Conservation (phyloP, 192 early-diverging fungal species). For the Backusella tarrabulga region DNA sequence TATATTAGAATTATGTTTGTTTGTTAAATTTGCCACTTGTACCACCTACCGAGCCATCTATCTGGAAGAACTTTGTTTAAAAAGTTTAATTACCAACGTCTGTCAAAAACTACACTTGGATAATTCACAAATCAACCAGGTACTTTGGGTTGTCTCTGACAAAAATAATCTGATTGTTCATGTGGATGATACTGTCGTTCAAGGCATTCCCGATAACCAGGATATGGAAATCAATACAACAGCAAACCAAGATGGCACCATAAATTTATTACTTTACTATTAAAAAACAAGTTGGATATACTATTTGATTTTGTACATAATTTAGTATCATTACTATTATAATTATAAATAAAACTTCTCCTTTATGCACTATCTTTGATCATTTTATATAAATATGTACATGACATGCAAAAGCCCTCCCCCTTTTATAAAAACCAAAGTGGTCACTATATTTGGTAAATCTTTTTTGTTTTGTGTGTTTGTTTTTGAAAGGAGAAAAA, state of each 20-base stretch:
- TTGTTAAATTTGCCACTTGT: conserved; percentile 53
- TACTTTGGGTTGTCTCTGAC: neutral
- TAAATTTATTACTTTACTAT: neutral
- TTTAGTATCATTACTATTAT: neutral
- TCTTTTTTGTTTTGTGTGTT: neutral
- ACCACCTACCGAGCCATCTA: conserved; percentile 61
- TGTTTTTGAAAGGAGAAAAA: neutral
- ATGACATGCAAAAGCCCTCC: neutral
- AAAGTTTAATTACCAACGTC: conserved; percentile 52
- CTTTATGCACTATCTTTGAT: neutral
- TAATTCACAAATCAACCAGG: neutral
- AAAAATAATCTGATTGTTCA: conserved; percentile 52
- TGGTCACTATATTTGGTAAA: neutral
- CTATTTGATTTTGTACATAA: neutral
- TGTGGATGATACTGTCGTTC: conserved; percentile 58
- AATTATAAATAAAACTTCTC: neutral
- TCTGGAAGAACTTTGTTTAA: conserved; percentile 54
- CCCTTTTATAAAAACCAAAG: neutral
- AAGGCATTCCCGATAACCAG: conserved; percentile 47
- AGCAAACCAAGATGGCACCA: neutral
- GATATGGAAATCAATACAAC: conserved; percentile 3
- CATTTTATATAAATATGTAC: neutral
- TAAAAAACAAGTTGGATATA: neutral
- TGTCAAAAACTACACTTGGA: neutral
- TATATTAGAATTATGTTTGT: conserved; percentile 50